These are phyloP conservation scores for Cornus controversa DNA, from an alignment of 148 eudicot genomes.

Conservation along the genomic window DNA sequence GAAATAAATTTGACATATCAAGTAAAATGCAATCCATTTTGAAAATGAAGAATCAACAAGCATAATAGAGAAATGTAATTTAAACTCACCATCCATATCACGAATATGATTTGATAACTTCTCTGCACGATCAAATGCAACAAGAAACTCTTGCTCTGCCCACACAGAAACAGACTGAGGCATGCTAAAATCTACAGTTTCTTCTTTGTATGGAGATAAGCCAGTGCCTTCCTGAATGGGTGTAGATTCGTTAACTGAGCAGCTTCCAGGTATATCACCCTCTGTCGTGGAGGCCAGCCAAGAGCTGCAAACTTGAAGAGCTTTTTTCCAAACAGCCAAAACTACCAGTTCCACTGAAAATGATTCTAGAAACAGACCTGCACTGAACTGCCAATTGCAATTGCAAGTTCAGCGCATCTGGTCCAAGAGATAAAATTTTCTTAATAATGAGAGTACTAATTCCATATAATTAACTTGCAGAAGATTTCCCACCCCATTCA, in stretches of 20 bases:
- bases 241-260: conserved; percentile 22
- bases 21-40: neutral
- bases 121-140: conserved; percentile 43
- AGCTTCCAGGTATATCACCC: conserved; percentile 15
- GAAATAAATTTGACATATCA: neutral
- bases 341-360: conserved; percentile 44
- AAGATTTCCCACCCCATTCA: no score
- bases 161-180: conserved; percentile 31
- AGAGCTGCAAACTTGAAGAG: conserved; percentile 30
- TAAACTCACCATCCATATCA: conserved; percentile 35
- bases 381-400: conserved; percentile 39
- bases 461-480: neutral
- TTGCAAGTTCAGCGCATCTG: conserved; percentile 3
- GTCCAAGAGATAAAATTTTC: neutral
- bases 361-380: conserved; percentile 39
- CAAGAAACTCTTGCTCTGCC: conserved; percentile 47
- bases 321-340: conserved; percentile 48
- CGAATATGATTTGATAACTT: conserved; percentile 30
- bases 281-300: conserved; percentile 26
- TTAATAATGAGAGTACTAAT: neutral
- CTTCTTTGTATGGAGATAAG: conserved; percentile 6
- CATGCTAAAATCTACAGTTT: conserved; percentile 21
- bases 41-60: neutral
- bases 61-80: neutral
- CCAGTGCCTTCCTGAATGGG: conserved; percentile 14